Conservation (phyloP, 106 monocot species). For the Platanthera guangdongensis region DNA sequence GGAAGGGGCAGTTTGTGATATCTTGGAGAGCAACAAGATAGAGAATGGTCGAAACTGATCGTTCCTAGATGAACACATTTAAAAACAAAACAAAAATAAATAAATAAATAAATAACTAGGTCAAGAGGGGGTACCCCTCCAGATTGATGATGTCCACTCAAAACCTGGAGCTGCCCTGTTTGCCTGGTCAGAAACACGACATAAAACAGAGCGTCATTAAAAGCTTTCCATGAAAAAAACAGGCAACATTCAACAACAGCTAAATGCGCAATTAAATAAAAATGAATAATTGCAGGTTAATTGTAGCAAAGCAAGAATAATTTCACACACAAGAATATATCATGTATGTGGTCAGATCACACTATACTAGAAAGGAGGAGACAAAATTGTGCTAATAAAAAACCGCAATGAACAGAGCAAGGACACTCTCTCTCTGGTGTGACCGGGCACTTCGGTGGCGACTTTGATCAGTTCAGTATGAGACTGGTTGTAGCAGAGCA, state of each 20-base stretch:
- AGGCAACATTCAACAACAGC: neutral
- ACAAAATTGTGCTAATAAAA: too few species aligned
- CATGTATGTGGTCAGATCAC: too few species aligned
- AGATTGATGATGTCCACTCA: slow-evolving; percentile 96
- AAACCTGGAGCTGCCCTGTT: slow-evolving; percentile 78
- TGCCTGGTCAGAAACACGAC: slow-evolving; percentile 38
- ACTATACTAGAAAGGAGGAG: too few species aligned
- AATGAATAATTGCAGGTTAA: neutral
- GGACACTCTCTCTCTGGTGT: too few species aligned
- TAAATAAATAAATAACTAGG: neutral
- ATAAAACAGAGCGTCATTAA: neutral
- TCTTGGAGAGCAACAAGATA: slow-evolving; percentile 97
- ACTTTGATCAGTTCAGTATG: too few species aligned
- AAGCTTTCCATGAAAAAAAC: neutral
- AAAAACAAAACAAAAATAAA: neutral
- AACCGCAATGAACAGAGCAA: too few species aligned
- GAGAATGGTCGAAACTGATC: slow-evolving; percentile 96
- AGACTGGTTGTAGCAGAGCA: too few species aligned
- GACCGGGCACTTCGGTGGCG: too few species aligned
- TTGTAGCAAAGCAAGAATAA: too few species aligned
- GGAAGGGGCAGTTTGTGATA: slow-evolving; percentile 98
- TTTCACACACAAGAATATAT: too few species aligned
- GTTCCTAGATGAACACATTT: slow-evolving; percentile 35
- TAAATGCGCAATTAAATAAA: neutral
- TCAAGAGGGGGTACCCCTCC: slow-evolving; percentile 51